Evolutionary conservation across 495 filamentous ascomycete genomes (phyloP).

Genomic region (Arthonia radiata): DNA sequence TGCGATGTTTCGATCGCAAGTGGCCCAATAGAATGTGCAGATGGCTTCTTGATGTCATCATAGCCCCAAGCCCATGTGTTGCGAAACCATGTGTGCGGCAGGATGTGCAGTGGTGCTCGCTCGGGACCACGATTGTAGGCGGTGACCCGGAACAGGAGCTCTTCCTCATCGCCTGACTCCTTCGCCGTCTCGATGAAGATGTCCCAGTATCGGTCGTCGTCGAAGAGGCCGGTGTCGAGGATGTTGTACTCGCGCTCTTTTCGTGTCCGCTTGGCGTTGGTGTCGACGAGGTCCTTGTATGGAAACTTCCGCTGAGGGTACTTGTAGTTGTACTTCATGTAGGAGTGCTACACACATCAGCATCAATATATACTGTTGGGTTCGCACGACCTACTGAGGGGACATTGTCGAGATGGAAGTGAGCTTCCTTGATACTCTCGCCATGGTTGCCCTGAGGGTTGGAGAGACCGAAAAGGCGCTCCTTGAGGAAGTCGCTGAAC

Average conservation of each 20-base stretch:
- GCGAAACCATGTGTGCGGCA: slow-evolving; percentile 89
- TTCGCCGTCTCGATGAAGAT: slow-evolving; percentile 94
- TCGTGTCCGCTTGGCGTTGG: slow-evolving; percentile 53
- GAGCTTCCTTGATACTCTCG: slow-evolving; percentile 84
- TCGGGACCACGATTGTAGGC: slow-evolving; percentile 90
- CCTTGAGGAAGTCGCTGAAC: slow-evolving; percentile 74
- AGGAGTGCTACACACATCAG: slow-evolving; percentile 43
- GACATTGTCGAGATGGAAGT: slow-evolving; percentile 91
- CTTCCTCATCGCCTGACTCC: slow-evolving; percentile 67
- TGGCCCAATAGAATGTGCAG: slow-evolving; percentile 34
- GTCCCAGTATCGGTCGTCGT: slow-evolving; percentile 89
- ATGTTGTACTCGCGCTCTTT: slow-evolving; percentile 73
- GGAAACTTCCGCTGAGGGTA: slow-evolving; percentile 82
- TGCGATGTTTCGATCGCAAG: slow-evolving; percentile 51
- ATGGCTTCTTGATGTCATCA: slow-evolving; percentile 49
- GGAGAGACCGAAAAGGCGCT: slow-evolving; percentile 77
- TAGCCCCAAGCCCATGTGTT: slow-evolving; percentile 91
- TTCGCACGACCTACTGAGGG: slow-evolving; percentile 19
- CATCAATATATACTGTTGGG: slow-evolving; percentile 4
- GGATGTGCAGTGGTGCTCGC: slow-evolving; percentile 69
- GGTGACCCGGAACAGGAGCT: slow-evolving; percentile 80
- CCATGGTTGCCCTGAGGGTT: slow-evolving; percentile 95
- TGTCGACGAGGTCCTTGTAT: slow-evolving; percentile 61
- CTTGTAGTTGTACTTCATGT: slow-evolving; percentile 98
- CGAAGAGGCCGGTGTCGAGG: slow-evolving; percentile 71